These are phyloP conservation scores for Termitomyces sp. DNA, from an alignment of 768 basidiomycete species.

Conservation along the genomic window DNA sequence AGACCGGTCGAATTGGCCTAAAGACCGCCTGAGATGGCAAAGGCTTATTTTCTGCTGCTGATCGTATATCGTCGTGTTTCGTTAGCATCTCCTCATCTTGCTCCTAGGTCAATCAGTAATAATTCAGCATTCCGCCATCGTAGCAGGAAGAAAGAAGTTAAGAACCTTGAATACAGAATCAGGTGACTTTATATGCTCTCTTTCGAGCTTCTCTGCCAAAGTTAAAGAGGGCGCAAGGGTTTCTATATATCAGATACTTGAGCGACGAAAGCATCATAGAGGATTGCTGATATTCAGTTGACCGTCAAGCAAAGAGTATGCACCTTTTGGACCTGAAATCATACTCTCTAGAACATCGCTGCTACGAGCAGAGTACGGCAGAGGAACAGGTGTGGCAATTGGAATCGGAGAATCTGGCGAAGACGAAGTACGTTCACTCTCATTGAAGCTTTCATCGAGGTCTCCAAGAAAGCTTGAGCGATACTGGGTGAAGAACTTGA, in stretches of 20 bases:
- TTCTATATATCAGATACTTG: not conserved
- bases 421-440: not conserved
- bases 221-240: slow-evolving; percentile 2
- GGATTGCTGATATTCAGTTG: not conserved
- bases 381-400: slow-evolving; percentile 25
- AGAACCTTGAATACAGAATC: not conserved
- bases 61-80: not conserved
- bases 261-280: not conserved
- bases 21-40: not conserved
- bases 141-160: not conserved
- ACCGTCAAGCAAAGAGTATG: not conserved
- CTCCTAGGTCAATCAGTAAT: not conserved
- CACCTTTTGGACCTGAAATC: slow-evolving; percentile 22
- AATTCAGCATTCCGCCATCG: too few species aligned
- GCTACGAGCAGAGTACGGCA: slow-evolving; percentile 23
- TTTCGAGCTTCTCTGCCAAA: slow-evolving; percentile 11
- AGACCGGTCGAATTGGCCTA: slow-evolving; percentile 21
- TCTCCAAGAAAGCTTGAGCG: not conserved
- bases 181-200: not conserved
- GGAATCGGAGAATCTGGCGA: slow-evolving; percentile 1
- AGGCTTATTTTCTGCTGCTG: not conserved
- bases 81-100: not conserved
- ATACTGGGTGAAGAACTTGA: not conserved
- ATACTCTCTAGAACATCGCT: slow-evolving; percentile 21
- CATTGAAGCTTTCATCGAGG: not conserved